These are phyloP conservation scores for Hebeloma cylindrosporum DNA, from an alignment of 768 basidiomycete genomes.

Conservation along the genomic window DNA sequence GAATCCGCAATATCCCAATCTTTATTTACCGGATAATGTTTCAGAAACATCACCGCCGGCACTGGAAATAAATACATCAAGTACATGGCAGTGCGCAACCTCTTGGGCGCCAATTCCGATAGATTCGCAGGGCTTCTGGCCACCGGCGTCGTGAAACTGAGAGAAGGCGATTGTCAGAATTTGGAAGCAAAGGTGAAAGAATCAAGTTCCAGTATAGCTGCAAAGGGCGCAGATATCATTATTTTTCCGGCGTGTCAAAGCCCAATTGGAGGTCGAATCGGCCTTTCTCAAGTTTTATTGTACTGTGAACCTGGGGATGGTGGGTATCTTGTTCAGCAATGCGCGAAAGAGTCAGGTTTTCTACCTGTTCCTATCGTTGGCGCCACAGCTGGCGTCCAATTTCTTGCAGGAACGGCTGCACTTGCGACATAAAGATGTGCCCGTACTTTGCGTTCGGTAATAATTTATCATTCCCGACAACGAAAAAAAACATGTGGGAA, in stretches of 20 bases:
- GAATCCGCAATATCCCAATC: conserved; percentile 35
- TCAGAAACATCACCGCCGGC: conserved; percentile 39
- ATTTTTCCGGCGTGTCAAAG: too few relatives aligned
- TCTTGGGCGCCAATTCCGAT: conserved; percentile 34
- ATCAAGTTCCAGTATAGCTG: conserved; percentile 29
- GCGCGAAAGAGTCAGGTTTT: conserved; percentile 28
- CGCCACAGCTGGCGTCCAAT: conserved; percentile 37
- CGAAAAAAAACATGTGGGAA: too few relatives aligned
- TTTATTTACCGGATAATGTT: conserved; percentile 34
- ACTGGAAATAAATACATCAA: conserved; percentile 33
- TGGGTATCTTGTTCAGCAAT: conserved; percentile 28
- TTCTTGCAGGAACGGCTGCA: conserved; percentile 34
- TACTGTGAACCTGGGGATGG: conserved; percentile 39
- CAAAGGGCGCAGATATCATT: conserved; percentile 35
- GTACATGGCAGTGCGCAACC: conserved; percentile 32
- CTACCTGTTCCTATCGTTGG: conserved; percentile 32
- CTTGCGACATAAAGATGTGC: conserved; percentile 16
- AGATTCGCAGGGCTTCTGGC: conserved; percentile 35
- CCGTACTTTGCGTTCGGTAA: too few relatives aligned
- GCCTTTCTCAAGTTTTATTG: background rate
- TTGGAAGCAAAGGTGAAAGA: conserved; percentile 32
- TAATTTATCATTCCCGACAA: too few relatives aligned
- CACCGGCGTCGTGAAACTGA: conserved; percentile 34
- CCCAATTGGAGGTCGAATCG: background rate
- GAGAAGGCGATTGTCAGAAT: conserved; percentile 28